These are phyloP conservation scores for Russula virescens DNA, from an alignment of 768 basidiomycete genomes.

Conservation along the genomic window DNA sequence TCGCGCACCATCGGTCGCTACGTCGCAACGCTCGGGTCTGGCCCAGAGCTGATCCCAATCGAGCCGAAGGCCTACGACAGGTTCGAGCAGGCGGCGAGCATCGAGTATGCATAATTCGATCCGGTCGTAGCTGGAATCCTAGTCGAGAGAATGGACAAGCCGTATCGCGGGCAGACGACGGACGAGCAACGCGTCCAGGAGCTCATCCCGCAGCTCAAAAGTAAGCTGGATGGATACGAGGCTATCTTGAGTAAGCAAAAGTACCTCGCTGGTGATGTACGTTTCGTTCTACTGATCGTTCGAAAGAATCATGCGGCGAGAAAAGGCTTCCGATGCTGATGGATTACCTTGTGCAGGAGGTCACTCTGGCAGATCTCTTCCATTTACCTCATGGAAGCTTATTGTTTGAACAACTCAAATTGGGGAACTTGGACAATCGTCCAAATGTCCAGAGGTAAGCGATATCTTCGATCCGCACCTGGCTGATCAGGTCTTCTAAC, in stretches of 20 bases:
- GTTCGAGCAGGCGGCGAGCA: no score
- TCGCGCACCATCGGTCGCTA: no score
- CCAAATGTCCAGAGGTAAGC: no score
- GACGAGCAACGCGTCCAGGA: no score
- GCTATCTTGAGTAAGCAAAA: conserved; percentile 10
- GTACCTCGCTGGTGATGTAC: conserved; percentile 21
- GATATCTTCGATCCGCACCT: not conserved
- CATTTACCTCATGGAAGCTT: conserved; percentile 1
- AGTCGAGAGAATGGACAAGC: not conserved
- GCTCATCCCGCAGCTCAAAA: not conserved
- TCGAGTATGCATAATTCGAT: conserved; percentile 20
- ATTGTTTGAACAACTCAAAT: not conserved
- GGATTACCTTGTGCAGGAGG: not conserved
- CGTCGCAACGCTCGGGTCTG: conserved; percentile 26
- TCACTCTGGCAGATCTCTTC: conserved; percentile 16
- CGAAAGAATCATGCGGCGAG: no score
- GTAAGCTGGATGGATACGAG: conserved; percentile 13
- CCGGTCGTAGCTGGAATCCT: not conserved
- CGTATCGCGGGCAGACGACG: not conserved
- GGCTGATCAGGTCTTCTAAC: not conserved
- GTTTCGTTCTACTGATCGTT: not conserved
- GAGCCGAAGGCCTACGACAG: conserved; percentile 26
- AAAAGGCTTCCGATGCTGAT: not conserved
- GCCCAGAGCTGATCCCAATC: conserved; percentile 22
- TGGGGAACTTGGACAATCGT: not conserved